Conservation (phyloP, 2,329 filamentous ascomycete species). For the Alternaria sp. region DNA sequence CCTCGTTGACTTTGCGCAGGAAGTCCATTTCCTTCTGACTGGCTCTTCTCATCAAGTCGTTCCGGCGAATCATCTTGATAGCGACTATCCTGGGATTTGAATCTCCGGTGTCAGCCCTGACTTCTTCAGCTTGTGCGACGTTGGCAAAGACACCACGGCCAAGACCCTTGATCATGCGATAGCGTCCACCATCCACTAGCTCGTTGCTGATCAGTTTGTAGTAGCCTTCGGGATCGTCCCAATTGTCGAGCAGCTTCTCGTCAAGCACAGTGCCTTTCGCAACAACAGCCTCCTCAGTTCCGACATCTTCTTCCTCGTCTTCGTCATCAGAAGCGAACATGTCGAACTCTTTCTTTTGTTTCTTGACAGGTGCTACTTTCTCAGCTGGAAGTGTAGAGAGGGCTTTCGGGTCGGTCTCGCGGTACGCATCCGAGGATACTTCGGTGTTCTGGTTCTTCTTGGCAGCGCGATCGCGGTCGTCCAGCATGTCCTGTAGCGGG, state of each 20-base stretch:
- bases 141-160: constrained; percentile 97
- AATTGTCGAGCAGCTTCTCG: constrained; percentile 85
- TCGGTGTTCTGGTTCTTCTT: constrained; percentile 54
- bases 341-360: constrained; percentile 61
- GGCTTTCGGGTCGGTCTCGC: constrained; percentile 62
- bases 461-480: constrained; percentile 76
- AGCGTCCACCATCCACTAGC: constrained; percentile 81
- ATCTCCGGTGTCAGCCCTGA: constrained; percentile 47
- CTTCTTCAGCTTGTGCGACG: constrained; percentile 76
- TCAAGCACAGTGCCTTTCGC: constrained; percentile 54
- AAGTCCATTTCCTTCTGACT: constrained; percentile 95
- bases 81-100: constrained; percentile 70
- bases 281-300: constrained; percentile 55
- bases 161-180: constrained; percentile 84
- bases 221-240: constrained; percentile 93
- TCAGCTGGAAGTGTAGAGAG: constrained; percentile 58
- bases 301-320: constrained; percentile 67
- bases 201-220: constrained; percentile 95
- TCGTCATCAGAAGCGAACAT: constrained; percentile 76
- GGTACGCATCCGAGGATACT: constrained; percentile 60
- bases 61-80: constrained; percentile 97
- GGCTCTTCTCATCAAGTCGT: constrained; percentile 90
- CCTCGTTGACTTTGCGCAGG: constrained; percentile 81
- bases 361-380: constrained; percentile 44
- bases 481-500: constrained; percentile 84